A percentile compares a stretch with the other conserved stretches of the same genome.
Conservation (phyloP, 1,284 basidiomycete genomes). For the Ganoderma leucocontextum region DNA sequence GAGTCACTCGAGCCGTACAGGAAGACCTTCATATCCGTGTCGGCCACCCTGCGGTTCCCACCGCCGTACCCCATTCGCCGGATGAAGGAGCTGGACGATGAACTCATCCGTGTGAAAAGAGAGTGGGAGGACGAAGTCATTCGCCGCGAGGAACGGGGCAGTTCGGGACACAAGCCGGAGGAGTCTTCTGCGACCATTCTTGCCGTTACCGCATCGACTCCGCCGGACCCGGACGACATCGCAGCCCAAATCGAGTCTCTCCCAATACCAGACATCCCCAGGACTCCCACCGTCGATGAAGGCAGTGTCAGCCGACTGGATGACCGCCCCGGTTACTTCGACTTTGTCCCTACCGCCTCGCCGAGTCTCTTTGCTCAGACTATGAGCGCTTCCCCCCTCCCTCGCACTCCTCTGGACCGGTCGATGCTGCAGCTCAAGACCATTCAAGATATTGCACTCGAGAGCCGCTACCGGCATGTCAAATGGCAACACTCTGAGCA, state of each 20-base stretch:
- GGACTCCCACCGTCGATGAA: slow-evolving; percentile 53
- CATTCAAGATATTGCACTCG: slow-evolving; percentile 66
- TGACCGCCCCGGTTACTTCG: slow-evolving; percentile 51
- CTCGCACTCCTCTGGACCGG: slow-evolving; percentile 45
- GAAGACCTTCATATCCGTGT: slow-evolving; percentile 89
- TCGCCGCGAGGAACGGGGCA: slow-evolving; percentile 73
- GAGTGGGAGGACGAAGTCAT: slow-evolving; percentile 89
- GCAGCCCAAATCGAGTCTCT: slow-evolving; percentile 78
- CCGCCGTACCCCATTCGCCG: slow-evolving; percentile 87
- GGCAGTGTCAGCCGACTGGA: slow-evolving; percentile 34
- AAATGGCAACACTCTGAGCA: slow-evolving; percentile 87
- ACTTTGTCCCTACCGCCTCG: slow-evolving; percentile 44
- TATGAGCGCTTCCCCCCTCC: slow-evolving; percentile 37
- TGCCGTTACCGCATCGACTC: slow-evolving; percentile 29
- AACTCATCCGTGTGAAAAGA: slow-evolving; percentile 70
- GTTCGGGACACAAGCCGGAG: slow-evolving; percentile 53
- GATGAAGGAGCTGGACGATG: slow-evolving; percentile 88
- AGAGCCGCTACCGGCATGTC: slow-evolving; percentile 75
- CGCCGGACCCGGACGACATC: slow-evolving; percentile 58
- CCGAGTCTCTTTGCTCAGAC: slow-evolving; percentile 31
- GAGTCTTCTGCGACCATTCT: slow-evolving; percentile 46
- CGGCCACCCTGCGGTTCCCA: slow-evolving; percentile 88
- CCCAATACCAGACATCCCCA: slow-evolving; percentile 54
- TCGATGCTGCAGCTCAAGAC: slow-evolving; percentile 58
- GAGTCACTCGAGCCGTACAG: slow-evolving; percentile 84